These are phyloP conservation scores for Rhizoctonia solani DNA, from an alignment of 1,284 basidiomycete species.

Conservation along the genomic window DNA sequence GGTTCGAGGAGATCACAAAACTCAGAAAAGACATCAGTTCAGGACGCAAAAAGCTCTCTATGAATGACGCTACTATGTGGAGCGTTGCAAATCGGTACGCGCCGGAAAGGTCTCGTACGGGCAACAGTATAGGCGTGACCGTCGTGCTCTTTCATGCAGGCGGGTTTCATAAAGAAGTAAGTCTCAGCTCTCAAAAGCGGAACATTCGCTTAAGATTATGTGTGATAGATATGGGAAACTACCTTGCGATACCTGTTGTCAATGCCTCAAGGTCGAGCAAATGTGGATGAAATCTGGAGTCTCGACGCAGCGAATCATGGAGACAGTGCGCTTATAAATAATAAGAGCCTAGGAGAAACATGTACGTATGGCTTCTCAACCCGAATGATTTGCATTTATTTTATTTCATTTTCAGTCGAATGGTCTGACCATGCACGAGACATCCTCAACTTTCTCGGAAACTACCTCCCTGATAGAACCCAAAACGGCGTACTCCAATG, in stretches of 20 bases:
- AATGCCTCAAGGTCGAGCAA: slow-evolving; percentile 32
- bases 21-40: background rate
- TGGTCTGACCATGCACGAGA: slow-evolving; percentile 75
- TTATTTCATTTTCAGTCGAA: slow-evolving; percentile 57
- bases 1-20: background rate
- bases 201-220: background rate
- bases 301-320: slow-evolving; percentile 80
- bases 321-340: slow-evolving; percentile 71
- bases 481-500: slow-evolving; percentile 39
- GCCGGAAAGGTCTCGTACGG: slow-evolving; percentile 41
- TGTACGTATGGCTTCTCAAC: slow-evolving; percentile 50
- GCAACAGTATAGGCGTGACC: slow-evolving; percentile 66
- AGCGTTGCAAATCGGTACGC: slow-evolving; percentile 62
- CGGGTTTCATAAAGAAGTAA: slow-evolving; percentile 81
- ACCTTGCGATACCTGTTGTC: slow-evolving; percentile 53
- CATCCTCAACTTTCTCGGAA: slow-evolving; percentile 66
- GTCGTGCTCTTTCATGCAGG: slow-evolving; percentile 78
- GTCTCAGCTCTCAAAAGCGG: too few relatives aligned
- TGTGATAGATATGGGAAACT: slow-evolving; percentile 66
- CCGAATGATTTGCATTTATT: background rate
- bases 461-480: slow-evolving; percentile 57
- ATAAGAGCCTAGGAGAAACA: slow-evolving; percentile 54
- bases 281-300: slow-evolving; percentile 76
- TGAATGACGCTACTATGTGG: slow-evolving; percentile 50
- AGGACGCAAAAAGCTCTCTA: background rate